A percentile compares a stretch with the other conserved stretches of the same genome.
Conservation (phyloP, 2,329 filamentous ascomycete genomes). For the Ophiocordyceps camponoti-saundersi region DNA sequence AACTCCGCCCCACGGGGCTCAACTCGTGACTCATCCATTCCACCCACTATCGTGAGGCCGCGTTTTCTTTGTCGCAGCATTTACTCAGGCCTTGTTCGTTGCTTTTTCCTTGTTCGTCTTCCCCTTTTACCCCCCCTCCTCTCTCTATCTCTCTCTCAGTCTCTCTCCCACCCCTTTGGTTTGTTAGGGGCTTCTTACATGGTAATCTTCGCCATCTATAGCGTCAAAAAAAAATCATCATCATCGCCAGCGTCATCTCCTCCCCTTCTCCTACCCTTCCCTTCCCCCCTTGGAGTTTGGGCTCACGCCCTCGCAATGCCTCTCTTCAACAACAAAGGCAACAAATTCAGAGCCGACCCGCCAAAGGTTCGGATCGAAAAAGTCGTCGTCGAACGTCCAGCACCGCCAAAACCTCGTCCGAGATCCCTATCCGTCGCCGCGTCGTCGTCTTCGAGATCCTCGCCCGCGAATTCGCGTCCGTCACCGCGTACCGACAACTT, state of each 20-base stretch:
- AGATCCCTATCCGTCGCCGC: constrained; percentile 6
- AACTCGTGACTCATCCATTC: background rate
- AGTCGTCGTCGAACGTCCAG: constrained; percentile 24
- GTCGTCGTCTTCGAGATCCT: constrained; percentile 13
- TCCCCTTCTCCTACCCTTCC: too few relatives aligned
- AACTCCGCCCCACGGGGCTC: background rate
- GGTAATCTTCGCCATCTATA: too few relatives aligned
- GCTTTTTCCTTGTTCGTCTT: too few relatives aligned
- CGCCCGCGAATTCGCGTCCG: constrained; percentile 17
- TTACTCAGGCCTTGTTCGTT: too few relatives aligned
- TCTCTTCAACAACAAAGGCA: constrained; percentile 24
- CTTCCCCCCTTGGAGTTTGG: too few relatives aligned
- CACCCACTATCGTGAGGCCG: background rate
- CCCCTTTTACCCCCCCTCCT: background rate
- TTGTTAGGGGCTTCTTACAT: too few relatives aligned
- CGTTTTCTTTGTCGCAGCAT: background rate
- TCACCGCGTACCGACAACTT: constrained; percentile 27
- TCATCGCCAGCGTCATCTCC: too few relatives aligned
- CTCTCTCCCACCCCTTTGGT: too few relatives aligned
- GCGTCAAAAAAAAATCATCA: too few relatives aligned
- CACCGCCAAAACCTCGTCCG: constrained; percentile 16
- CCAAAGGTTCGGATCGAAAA: constrained; percentile 35
- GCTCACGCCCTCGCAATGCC: constrained; percentile 11
- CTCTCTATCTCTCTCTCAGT: background rate
- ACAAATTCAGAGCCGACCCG: constrained; percentile 33